These are phyloP conservation scores for Gigaspora rosea DNA, from an alignment of 192 early-diverging fungal genomes.

Conservation along the genomic window DNA sequence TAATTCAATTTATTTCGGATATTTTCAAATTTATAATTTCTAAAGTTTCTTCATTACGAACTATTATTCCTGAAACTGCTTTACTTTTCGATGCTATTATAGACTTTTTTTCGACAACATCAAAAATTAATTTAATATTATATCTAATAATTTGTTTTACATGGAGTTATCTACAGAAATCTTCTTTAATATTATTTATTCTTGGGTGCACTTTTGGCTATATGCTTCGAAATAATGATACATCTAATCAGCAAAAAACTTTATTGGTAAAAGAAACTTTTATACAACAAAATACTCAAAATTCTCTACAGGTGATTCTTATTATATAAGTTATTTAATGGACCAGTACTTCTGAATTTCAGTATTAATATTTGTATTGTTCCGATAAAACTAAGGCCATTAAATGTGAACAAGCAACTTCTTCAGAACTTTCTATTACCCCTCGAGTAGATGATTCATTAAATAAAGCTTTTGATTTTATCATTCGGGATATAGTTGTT, in stretches of 20 bases:
- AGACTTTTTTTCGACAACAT: background rate
- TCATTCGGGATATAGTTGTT: conserved; percentile 19
- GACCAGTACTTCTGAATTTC: background rate
- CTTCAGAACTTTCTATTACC: conserved; percentile 9
- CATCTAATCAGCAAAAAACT: background rate
- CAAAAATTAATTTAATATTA: conserved; percentile 1
- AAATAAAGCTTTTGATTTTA: conserved; percentile 16
- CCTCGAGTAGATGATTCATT: background rate
- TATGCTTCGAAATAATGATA: background rate
- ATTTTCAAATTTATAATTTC: too few species aligned
- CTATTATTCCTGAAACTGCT: too few species aligned
- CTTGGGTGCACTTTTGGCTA: conserved; percentile 1
- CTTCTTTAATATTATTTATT: background rate
- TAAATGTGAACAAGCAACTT: background rate
- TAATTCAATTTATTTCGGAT: too few species aligned
- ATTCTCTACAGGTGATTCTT: background rate
- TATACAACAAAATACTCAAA: background rate
- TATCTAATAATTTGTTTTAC: conserved; percentile 10
- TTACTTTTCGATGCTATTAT: too few species aligned
- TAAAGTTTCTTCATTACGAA: too few species aligned
- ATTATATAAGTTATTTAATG: background rate
- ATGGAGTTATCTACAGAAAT: conserved; percentile 23
- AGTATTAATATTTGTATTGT: background rate
- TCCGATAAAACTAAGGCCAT: background rate
- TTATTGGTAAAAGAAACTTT: background rate